Conservation (phyloP, 1,284 basidiomycete genomes). For the Trichosporon faecale region DNA sequence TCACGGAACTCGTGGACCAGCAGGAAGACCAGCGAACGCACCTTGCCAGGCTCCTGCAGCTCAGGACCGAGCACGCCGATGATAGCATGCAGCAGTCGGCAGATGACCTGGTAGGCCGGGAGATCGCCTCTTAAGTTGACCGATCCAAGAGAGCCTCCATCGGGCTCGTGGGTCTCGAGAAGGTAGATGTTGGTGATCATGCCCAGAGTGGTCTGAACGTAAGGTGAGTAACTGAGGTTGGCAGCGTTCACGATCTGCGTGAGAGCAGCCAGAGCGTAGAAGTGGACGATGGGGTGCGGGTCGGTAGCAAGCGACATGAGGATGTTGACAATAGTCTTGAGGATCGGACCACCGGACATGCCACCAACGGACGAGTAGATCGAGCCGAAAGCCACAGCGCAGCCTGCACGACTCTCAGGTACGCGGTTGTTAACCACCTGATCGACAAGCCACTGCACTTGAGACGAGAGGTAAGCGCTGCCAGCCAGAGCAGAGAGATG, state of each 20-base stretch:
- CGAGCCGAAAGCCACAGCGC: conserved; percentile 87
- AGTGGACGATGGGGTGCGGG: conserved; percentile 95
- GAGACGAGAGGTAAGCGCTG: conserved; percentile 76
- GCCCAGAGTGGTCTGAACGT: conserved; percentile 81
- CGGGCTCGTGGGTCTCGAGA: conserved; percentile 87
- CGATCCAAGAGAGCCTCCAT: conserved; percentile 79
- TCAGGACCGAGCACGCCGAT: conserved; percentile 95
- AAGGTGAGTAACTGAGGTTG: conserved; percentile 85
- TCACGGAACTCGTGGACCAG: conserved; percentile 79
- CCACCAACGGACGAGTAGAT: conserved; percentile 92
- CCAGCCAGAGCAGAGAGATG: conserved; percentile 79
- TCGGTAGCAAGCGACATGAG: conserved; percentile 93
- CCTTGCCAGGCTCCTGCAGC: conserved; percentile 81
- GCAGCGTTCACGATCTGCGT: conserved; percentile 86
- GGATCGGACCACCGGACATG: conserved; percentile 83
- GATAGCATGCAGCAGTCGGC: conserved; percentile 85
- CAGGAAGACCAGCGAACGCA: conserved; percentile 74
- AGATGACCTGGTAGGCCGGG: conserved; percentile 86
- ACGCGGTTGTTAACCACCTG: conserved; percentile 96
- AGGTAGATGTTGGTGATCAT: conserved; percentile 89
- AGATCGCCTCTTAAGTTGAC: conserved; percentile 86
- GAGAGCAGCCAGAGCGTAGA: conserved; percentile 82
- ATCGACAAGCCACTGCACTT: conserved; percentile 89
- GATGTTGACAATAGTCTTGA: conserved; percentile 95
- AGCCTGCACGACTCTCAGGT: conserved; percentile 88